These are phyloP conservation scores for Lactarius tabidus DNA, from an alignment of 768 basidiomycete species.

Conservation along the genomic window DNA sequence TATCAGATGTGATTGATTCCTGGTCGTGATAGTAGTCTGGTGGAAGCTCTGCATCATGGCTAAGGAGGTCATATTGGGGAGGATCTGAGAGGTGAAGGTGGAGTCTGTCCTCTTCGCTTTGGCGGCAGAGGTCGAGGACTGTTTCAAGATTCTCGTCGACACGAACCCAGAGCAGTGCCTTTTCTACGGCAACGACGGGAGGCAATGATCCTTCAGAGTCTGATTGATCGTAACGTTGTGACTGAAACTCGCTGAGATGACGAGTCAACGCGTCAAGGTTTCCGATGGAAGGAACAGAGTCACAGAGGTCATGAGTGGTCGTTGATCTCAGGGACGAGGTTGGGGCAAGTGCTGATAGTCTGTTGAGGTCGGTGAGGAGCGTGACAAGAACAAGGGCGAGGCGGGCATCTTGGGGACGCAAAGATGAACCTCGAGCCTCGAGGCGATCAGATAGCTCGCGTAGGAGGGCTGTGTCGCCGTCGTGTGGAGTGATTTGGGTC, in stretches of 20 bases:
- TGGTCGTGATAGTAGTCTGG: constrained; percentile 33
- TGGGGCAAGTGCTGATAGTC: constrained; percentile 43
- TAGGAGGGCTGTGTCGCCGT: constrained; percentile 50
- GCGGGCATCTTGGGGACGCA: constrained; percentile 49
- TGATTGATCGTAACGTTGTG: constrained; percentile 16
- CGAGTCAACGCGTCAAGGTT: constrained; percentile 20
- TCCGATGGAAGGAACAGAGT: constrained; percentile 31
- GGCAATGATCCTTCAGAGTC: constrained; percentile 10
- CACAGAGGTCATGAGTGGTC: neutral
- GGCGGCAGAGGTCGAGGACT: constrained; percentile 23
- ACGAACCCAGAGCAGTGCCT: constrained; percentile 24
- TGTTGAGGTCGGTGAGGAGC: constrained; percentile 63
- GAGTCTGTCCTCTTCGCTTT: constrained; percentile 19
- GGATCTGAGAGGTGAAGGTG: constrained; percentile 8
- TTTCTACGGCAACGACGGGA: constrained; percentile 26
- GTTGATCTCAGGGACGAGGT: constrained; percentile 29
- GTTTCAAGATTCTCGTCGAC: constrained; percentile 24
- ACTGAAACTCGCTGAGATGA: constrained; percentile 25
- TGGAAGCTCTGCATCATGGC: constrained; percentile 33
- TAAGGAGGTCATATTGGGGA: constrained; percentile 29
- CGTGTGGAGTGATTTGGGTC: constrained; percentile 41
- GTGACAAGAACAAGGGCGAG: constrained; percentile 68
- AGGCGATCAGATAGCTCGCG: constrained; percentile 57
- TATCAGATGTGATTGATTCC: constrained; percentile 4
- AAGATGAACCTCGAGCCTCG: constrained; percentile 41